A percentile compares a stretch with the other conserved stretches of the same genome.
Evolutionary conservation across 768 basidiomycete species (phyloP).

Genomic region (Xerocomus potaroensis): DNA sequence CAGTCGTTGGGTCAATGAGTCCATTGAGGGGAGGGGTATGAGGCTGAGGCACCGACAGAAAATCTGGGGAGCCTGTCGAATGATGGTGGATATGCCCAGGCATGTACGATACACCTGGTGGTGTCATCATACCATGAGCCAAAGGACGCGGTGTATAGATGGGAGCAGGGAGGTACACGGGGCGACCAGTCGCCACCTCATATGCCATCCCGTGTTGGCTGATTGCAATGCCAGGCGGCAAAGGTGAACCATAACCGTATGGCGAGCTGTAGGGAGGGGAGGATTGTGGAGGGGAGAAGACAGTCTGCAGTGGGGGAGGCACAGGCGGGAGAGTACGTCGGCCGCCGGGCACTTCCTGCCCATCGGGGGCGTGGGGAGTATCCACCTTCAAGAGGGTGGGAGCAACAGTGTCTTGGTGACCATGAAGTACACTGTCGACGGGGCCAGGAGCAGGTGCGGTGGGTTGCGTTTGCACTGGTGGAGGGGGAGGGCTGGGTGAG

Average conservation of each 20-base stretch:
- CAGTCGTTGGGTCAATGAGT: conserved; percentile 63
- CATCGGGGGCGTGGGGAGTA: conserved; percentile 19
- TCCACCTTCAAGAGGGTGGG: conserved; percentile 30
- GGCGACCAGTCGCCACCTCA: conserved; percentile 77
- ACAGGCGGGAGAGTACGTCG: conserved; percentile 34
- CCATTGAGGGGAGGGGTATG: conserved; percentile 60
- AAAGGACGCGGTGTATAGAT: conserved; percentile 69
- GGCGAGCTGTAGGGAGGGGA: conserved; percentile 68
- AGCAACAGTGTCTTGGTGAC: conserved; percentile 24
- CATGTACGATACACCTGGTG: conserved; percentile 48
- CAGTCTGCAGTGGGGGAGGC: conserved; percentile 42
- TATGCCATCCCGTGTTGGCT: conserved; percentile 77
- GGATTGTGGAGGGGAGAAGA: conserved; percentile 37
- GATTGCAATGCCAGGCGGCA: conserved; percentile 71
- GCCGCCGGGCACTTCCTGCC: conserved; percentile 17
- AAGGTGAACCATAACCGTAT: conserved; percentile 51
- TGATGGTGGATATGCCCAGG: conserved; percentile 62
- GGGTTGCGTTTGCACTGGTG: conserved; percentile 11
- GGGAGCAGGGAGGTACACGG: conserved; percentile 64
- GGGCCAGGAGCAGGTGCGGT: conserved; percentile 5
- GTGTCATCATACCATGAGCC: conserved; percentile 50
- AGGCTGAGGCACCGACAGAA: conserved; percentile 52
- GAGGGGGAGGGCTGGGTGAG: conserved; percentile 7
- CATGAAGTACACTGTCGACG: conserved; percentile 21
- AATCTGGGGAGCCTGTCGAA: conserved; percentile 59